phyloP scores from a whole-genome alignment of 768 basidiomycete species.

The Lentinus brumalis region DNA sequence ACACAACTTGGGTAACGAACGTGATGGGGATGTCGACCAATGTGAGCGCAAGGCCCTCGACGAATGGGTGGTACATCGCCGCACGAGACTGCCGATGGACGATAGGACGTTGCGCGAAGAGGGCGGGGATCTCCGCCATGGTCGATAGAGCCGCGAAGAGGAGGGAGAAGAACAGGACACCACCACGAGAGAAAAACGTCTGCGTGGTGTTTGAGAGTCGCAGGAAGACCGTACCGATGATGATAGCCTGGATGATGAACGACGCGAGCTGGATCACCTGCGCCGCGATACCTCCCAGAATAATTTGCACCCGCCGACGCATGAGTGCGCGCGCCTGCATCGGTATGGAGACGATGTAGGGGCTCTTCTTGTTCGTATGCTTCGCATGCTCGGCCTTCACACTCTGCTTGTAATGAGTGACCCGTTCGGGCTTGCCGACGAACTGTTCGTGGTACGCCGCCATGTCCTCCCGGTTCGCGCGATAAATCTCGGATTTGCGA shows the following conservation, averaged over 20 bases:
- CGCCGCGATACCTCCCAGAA: slow-evolving; percentile 32
- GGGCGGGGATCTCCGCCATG: slow-evolving; percentile 63
- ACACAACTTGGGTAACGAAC: slow-evolving; percentile 45
- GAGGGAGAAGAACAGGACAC: slow-evolving; percentile 76
- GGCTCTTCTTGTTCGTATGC: slow-evolving; percentile 41
- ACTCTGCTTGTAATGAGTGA: slow-evolving; percentile 46
- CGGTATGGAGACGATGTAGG: slow-evolving; percentile 36
- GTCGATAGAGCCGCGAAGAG: slow-evolving; percentile 59
- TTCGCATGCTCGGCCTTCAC: slow-evolving; percentile 54
- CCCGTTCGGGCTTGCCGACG: slow-evolving; percentile 47
- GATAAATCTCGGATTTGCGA: slow-evolving; percentile 39
- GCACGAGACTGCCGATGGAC: slow-evolving; percentile 57
- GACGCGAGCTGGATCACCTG: slow-evolving; percentile 36
- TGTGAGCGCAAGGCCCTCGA: slow-evolving; percentile 57
- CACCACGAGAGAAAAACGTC: slow-evolving; percentile 75
- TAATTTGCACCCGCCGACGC: slow-evolving; percentile 37
- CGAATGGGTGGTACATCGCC: slow-evolving; percentile 63
- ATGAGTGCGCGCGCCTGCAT: slow-evolving; percentile 42
- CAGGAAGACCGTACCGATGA: slow-evolving; percentile 69
- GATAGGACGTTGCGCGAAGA: slow-evolving; percentile 62
- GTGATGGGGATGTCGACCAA: slow-evolving; percentile 65
- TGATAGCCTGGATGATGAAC: slow-evolving; percentile 54
- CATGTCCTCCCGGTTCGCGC: slow-evolving; percentile 48
- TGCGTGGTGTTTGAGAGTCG: slow-evolving; percentile 53
- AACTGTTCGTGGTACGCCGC: slow-evolving; percentile 45